Evolutionary conservation across 805 yeast species (phyloP), one percentile per base, ranked within the genome.

Genomic region (Kazachstania kunashirensis): DNA sequence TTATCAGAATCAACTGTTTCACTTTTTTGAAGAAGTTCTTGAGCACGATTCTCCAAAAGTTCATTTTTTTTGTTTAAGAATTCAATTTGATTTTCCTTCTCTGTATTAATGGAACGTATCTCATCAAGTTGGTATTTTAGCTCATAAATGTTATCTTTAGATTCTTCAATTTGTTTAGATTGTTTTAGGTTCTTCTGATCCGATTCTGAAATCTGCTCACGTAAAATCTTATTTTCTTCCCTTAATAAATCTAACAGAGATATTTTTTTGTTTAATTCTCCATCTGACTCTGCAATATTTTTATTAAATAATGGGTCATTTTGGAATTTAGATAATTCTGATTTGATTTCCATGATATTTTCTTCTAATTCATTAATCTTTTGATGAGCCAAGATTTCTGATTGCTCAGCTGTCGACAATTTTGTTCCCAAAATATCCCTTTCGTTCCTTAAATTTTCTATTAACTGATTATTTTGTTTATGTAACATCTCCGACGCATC

Each of bases 381-480:
- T 40, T 72, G 73, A 43, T 73, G 68, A 20, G 77, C 57, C 26
- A 72, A 63, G 25, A 63, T 65, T 38, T 69, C 68, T 46, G 82
- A 92, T 40, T 75, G 73, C 9, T 59, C 53, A 3, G 70, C 57
- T 26, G 65, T 61, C 31, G 71, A 73, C 21, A 75, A 61, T 47
- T 77, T 81, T 7, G 76, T 69, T 33, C 75, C 79, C 1, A 77
- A 66, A 4, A 78, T 65, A 43, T 85, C 94, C 49, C 79, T 81
- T 46, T 84, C 94, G 42, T 79, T 75, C 31, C 88, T 77, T 39
- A 85, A 62, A 48, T 71, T 77, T 2, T 67, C 53, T 24, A 85
- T 61, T 19, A 84, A 68, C 28, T 68, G 65, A 44, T 69, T 50
- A 34, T 65, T 69, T 32, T 50, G 49, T 28, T 16, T 6, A n/a